phyloP scores from a whole-genome alignment of 2,329 filamentous ascomycete species.

The Colletotrichum abscissum region DNA sequence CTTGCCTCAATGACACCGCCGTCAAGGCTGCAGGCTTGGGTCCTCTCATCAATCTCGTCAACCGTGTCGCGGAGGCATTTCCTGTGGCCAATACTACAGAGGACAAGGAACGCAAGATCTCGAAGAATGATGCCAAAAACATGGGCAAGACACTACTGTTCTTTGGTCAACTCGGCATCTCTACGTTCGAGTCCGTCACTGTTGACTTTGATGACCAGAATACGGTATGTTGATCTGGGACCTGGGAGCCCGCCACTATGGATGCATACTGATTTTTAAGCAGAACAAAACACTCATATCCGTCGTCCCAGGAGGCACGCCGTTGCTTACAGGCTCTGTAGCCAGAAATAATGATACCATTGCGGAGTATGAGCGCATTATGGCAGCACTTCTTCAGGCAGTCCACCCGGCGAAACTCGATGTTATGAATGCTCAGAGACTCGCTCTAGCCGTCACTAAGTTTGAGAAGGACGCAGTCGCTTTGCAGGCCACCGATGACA shows the following conservation, averaged over 20 bases:
- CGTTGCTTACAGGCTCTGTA: slow-evolving; percentile 1
- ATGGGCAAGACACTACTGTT: slow-evolving; percentile 53
- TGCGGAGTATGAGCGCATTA: slow-evolving; percentile 5
- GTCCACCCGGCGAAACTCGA: slow-evolving; percentile 24
- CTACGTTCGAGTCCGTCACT: slow-evolving; percentile 49
- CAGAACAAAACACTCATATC: slow-evolving; percentile 60
- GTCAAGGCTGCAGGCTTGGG: slow-evolving; percentile 65
- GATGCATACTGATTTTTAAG: slow-evolving; percentile 53
- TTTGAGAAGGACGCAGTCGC: slow-evolving; percentile 11
- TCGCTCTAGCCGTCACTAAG: not conserved
- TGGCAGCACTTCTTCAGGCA: slow-evolving; percentile 12
- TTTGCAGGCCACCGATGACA: slow-evolving; percentile 10
- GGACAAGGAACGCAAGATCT: slow-evolving; percentile 40
- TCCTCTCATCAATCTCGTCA: slow-evolving; percentile 68
- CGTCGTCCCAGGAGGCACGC: slow-evolving; percentile 4
- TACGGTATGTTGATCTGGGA: slow-evolving; percentile 40
- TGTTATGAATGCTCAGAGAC: not conserved
- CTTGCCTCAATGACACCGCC: slow-evolving; percentile 71
- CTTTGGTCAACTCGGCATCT: slow-evolving; percentile 57
- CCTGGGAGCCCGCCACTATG: not conserved
- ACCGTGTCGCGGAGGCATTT: slow-evolving; percentile 42
- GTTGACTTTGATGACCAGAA: slow-evolving; percentile 55
- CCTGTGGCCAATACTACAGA: slow-evolving; percentile 39
- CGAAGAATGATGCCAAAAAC: slow-evolving; percentile 11
- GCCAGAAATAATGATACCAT: not conserved